These are phyloP conservation scores for Marsdenia floribunda DNA, from an alignment of 257 asterid species.

Conservation along the genomic window DNA sequence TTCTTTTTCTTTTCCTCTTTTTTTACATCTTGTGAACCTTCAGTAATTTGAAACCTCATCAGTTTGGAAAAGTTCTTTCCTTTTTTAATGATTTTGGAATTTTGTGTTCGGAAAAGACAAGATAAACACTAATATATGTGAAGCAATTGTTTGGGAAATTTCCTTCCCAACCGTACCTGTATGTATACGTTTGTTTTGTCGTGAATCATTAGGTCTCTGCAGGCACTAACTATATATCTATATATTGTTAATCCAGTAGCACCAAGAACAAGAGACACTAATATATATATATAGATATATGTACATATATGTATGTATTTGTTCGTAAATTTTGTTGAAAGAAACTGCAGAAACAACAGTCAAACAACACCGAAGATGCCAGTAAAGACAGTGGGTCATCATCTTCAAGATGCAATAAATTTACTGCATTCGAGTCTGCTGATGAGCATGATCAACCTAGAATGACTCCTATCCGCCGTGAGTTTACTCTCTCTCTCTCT, in stretches of 20 bases:
- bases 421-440: slow-evolving; percentile 9
- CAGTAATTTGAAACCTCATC: no score
- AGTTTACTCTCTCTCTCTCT: not conserved
- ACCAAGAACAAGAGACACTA: no score
- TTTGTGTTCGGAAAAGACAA: not conserved
- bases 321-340: slow-evolving; percentile 11
- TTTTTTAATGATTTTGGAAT: not conserved
- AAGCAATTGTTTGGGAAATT: not conserved
- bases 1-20: no score
- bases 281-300: no score
- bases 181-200: not conserved
- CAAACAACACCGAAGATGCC: slow-evolving; percentile 19
- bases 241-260: no score
- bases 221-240: no score
- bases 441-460: slow-evolving; percentile 9
- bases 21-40: no score
- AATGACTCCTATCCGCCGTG: slow-evolving; percentile 12
- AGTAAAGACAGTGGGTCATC: slow-evolving; percentile 4
- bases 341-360: slow-evolving; percentile 55
- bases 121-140: not conserved
- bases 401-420: slow-evolving; percentile 8
- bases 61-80: not conserved
- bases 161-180: not conserved
- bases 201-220: not conserved
- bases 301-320: no score